Evolutionary conservation across 2,329 filamentous ascomycete species (phyloP).

Genomic region (Byssothecium circinans): DNA sequence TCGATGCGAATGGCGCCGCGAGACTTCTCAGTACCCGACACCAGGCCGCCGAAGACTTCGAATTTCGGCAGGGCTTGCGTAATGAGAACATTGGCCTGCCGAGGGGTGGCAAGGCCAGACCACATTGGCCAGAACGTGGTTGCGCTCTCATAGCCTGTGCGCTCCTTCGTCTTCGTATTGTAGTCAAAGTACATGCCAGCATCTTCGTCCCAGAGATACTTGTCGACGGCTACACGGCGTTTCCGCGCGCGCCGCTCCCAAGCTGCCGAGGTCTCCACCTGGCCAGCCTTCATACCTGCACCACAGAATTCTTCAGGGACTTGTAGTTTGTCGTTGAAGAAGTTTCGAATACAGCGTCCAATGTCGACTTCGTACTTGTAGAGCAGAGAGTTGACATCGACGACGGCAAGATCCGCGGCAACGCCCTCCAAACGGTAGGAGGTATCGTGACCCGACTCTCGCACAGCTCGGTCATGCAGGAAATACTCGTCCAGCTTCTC

Average conservation of each 20-base stretch:
- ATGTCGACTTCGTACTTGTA: slow-evolving; percentile 99
- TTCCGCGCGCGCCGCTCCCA: slow-evolving; percentile 90
- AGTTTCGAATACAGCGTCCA: slow-evolving; percentile 76
- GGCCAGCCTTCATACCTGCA: slow-evolving; percentile 63
- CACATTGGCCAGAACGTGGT: slow-evolving; percentile 98
- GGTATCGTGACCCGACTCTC: slow-evolving; percentile 96
- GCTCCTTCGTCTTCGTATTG: slow-evolving; percentile 78
- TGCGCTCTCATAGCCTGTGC: slow-evolving; percentile 82
- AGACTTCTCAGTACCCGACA: slow-evolving; percentile 87
- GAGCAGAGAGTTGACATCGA: slow-evolving; percentile 90
- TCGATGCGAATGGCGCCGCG: slow-evolving; percentile 77
- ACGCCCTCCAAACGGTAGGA: slow-evolving; percentile 88
- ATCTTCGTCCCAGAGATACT: slow-evolving; percentile 89
- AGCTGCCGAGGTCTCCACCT: slow-evolving; percentile 76
- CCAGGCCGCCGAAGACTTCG: slow-evolving; percentile 82
- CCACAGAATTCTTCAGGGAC: slow-evolving; percentile 82
- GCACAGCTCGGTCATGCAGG: slow-evolving; percentile 89
- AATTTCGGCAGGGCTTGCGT: slow-evolving; percentile 80
- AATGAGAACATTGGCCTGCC: slow-evolving; percentile 83
- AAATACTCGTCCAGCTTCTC: slow-evolving; percentile 95
- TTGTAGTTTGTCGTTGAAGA: slow-evolving; percentile 80
- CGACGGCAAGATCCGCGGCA: slow-evolving; percentile 79
- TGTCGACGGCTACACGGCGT: slow-evolving; percentile 84
- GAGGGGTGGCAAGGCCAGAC: slow-evolving; percentile 84
- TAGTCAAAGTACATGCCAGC: slow-evolving; percentile 99